Conservation (phyloP, 2,329 filamentous ascomycete species). For the Sphaerulina musiva region DNA sequence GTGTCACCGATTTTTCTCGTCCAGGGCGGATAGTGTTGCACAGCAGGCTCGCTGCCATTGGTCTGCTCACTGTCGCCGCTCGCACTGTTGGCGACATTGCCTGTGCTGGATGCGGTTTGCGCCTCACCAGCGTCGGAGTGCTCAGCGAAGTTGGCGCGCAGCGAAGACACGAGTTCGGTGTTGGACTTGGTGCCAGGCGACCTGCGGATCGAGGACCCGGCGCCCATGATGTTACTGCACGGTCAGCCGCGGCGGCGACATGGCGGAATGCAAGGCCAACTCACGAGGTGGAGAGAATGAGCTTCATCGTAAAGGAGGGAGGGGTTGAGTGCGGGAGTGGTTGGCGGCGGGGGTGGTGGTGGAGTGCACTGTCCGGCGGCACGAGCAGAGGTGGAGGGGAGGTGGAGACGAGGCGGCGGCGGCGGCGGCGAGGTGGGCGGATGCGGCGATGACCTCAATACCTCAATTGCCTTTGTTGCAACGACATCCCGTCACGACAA, state of each 20-base stretch:
- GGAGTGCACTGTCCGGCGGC: not conserved
- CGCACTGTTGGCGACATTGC: not conserved
- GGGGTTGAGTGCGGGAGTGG: not conserved
- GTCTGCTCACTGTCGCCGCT: not conserved
- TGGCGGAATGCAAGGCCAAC: conserved; percentile 30
- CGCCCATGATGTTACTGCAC: conserved; percentile 72
- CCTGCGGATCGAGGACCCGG: conserved; percentile 75
- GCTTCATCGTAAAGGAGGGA: conserved; percentile 53
- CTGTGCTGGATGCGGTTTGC: not conserved
- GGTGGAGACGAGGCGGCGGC: not conserved
- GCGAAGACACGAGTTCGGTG: conserved; percentile 80
- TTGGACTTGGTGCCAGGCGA: conserved; percentile 77
- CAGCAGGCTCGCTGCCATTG: conserved; percentile 16
- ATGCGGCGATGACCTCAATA: not conserved
- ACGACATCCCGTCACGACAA: not conserved
- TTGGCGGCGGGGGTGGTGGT: not conserved
- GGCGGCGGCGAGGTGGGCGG: not conserved
- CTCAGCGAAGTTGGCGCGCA: conserved; percentile 68
- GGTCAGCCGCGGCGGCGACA: conserved; percentile 21
- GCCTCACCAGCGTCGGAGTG: conserved; percentile 15
- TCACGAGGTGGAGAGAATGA: conserved; percentile 81
- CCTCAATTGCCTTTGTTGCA: not conserved
- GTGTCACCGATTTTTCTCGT: conserved; percentile 57
- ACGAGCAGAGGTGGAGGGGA: not conserved
- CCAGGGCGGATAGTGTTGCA: conserved; percentile 53